Conservation (phyloP, 163 green algal genomes). For the Volvox carteri region DNA sequence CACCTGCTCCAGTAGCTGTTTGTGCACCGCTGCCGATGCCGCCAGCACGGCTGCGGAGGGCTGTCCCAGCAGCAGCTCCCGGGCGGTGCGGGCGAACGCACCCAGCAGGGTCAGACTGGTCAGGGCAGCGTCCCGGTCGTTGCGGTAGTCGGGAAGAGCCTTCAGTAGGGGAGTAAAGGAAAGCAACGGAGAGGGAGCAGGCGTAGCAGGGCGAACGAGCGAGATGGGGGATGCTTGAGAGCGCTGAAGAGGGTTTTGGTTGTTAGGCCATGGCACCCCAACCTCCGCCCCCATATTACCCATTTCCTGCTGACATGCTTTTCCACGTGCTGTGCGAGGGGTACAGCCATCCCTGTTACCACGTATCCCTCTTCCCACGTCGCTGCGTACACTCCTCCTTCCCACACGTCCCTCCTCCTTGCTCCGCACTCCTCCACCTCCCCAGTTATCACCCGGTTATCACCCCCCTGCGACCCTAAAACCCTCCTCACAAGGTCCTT, state of each 20-base stretch:
- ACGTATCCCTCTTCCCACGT: too few relatives aligned
- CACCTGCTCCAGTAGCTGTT: slow-evolving; percentile 40
- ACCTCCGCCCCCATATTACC: too few relatives aligned
- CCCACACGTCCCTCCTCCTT: background rate
- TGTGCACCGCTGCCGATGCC: slow-evolving; percentile 16
- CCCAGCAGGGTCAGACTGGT: slow-evolving; percentile 75
- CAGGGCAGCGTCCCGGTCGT: slow-evolving; percentile 68
- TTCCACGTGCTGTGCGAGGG: too few relatives aligned
- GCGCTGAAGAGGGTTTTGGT: too few relatives aligned
- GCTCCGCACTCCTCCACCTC: background rate
- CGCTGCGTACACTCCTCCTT: too few relatives aligned
- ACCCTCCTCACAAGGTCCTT: slow-evolving; percentile 59
- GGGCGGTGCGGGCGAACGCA: slow-evolving; percentile 74
- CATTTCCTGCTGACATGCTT: too few relatives aligned
- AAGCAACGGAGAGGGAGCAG: background rate
- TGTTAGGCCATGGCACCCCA: too few relatives aligned
- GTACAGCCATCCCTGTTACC: too few relatives aligned
- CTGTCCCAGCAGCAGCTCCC: slow-evolving; percentile 80
- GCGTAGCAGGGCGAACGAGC: background rate
- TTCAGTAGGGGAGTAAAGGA: background rate
- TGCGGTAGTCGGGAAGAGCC: slow-evolving; percentile 30
- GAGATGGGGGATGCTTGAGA: too few relatives aligned
- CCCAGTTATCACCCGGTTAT: background rate
- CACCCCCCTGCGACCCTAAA: background rate
- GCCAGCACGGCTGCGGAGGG: slow-evolving; percentile 25